These are phyloP conservation scores for Coemansia sp. DNA, from an alignment of 192 early-diverging fungal genomes.

Conservation along the genomic window DNA sequence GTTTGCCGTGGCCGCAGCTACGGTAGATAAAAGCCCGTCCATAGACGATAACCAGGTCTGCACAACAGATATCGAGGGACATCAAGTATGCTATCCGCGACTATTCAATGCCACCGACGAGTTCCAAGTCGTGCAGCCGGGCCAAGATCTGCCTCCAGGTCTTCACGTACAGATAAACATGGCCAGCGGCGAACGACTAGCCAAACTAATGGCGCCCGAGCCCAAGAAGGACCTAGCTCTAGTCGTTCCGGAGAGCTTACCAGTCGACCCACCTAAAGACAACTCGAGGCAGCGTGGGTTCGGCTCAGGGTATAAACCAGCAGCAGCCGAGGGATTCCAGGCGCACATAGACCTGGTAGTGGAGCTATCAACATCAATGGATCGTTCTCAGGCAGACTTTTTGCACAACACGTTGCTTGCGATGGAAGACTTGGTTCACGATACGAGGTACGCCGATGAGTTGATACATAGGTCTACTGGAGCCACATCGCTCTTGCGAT, in stretches of 20 bases:
- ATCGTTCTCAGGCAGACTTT: constrained; percentile 9
- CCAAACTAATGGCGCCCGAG: constrained; percentile 59
- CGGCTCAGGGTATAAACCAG: neutral
- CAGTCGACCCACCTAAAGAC: neutral
- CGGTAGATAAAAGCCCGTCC: neutral
- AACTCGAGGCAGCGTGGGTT: constrained; percentile 8
- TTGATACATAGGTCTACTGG: constrained; percentile 43
- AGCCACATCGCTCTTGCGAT: constrained; percentile 34
- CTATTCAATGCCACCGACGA: constrained; percentile 64
- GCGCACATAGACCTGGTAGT: constrained; percentile 38
- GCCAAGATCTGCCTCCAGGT: constrained; percentile 66
- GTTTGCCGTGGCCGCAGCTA: constrained; percentile 6
- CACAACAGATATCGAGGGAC: constrained; percentile 41
- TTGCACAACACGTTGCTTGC: constrained; percentile 54
- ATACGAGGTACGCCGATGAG: constrained; percentile 61
- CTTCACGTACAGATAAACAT: constrained; percentile 71
- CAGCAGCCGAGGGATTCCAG: constrained; percentile 22
- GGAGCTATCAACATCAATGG: neutral
- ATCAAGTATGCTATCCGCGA: constrained; percentile 60
- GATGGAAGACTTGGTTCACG: constrained; percentile 61
- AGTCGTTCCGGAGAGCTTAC: neutral
- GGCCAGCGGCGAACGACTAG: constrained; percentile 60
- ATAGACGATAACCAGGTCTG: constrained; percentile 16
- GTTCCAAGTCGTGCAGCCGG: constrained; percentile 62
- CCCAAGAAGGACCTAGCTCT: constrained; percentile 4